Evolutionary conservation across 1,284 basidiomycete species (phyloP), one percentile per base, ranked within the genome.

Genomic region (Tremellales sp.): DNA sequence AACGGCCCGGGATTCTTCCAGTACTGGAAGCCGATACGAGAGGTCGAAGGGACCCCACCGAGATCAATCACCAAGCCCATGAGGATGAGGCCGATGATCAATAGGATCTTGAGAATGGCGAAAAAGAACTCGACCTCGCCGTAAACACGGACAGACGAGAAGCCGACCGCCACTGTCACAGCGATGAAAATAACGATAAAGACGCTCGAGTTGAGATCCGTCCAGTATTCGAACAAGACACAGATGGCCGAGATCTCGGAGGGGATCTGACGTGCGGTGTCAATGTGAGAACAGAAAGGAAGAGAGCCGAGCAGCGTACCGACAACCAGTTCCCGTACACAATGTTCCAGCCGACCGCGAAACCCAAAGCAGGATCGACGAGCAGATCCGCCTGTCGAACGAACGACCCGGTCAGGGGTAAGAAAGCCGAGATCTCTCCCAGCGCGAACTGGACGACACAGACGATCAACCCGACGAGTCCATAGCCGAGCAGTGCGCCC

Each of bases 31-130:
- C 83, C 79, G 60, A 83, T 79, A 3, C 75, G 75, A 48, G 84
- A 81, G 42, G 78, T 77, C n/a, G 76, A 70, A 1, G 83, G 82
- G 39, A 81, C 83, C 51, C 81, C 83, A 40, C 84, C 83, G 22
- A 84, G 78, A 75, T 85, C 82, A 45, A 81, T 79, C 51, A 74
- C 65, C 39, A 72, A 58, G 41, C 80, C 81, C 55, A 84, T 78
- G 18, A 77, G 61, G 56, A 84, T 79, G 8, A 85, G 69, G 21
- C 82, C 81, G 47, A 78, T 70, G 14, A 81, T 74, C 2, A 82
- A 74, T 35, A 79, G 58, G 28, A 81, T 78, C 60, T 84, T 84
- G 62, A 77, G 70, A 47, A 69, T 56, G 13, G 72, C 73, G 44
- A 74, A 57, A 72, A 71, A 75, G 61, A 76, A 75, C 22, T 40